Evolutionary conservation across 441 rosid genomes (phyloP).

Genomic region (Erodium trifolium): DNA sequence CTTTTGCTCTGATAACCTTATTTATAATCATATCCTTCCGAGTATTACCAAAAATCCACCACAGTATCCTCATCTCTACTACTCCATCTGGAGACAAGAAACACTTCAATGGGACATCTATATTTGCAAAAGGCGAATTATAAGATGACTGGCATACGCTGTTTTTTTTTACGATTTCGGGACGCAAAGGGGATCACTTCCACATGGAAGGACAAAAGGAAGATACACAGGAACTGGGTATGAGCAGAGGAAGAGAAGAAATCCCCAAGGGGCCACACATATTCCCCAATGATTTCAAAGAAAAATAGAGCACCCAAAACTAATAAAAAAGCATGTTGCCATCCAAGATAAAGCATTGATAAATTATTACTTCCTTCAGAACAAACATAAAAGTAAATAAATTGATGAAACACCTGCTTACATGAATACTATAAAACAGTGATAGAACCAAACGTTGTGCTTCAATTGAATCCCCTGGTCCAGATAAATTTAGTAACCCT

Average conservation of each 20-base stretch:
- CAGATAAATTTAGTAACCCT: conserved; percentile 70
- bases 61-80: not conserved
- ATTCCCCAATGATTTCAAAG: too few relatives aligned
- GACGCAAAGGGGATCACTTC: too few relatives aligned
- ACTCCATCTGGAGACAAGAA: not conserved
- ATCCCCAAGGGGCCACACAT: too few relatives aligned
- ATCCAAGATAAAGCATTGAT: not conserved
- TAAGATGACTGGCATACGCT: not conserved
- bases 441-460: conserved; percentile 76
- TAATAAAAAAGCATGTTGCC: not conserved
- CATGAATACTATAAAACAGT: conserved; percentile 62
- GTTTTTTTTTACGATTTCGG: not conserved
- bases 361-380: not conserved
- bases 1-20: not conserved
- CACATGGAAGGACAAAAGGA: not conserved
- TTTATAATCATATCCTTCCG: too few relatives aligned
- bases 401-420: conserved; percentile 31
- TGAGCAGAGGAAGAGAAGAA: too few relatives aligned
- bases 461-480: conserved; percentile 72
- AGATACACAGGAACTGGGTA: too few relatives aligned
- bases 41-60: too few relatives aligned
- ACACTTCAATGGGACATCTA: not conserved
- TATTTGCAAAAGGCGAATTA: not conserved
- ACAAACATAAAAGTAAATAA: not conserved
- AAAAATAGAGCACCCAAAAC: not conserved